Evolutionary conservation across 176 grass and related monocot genomes (phyloP), one percentile per base, ranked within the genome.

Genomic region (Cocos nucifera): DNA sequence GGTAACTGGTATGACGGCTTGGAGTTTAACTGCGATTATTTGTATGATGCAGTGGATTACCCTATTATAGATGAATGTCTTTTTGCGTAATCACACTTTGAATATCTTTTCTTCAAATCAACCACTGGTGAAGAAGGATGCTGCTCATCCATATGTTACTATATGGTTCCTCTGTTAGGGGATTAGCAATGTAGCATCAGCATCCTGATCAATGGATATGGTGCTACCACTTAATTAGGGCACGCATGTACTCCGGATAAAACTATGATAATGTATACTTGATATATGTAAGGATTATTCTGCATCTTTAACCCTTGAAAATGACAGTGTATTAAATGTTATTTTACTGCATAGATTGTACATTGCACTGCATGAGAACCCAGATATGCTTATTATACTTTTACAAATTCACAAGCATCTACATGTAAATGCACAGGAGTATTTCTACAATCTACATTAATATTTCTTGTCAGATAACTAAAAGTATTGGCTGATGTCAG

Each of bases 1-100:
- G 83, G 79, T 92, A 93, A 93, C 70, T 98, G 94, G 94, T 89
- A 85, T 17, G 76, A 83, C 39, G 75, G 83, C 57, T 58, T 64
- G 54, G 87, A 98, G 50, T 72, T 69, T 53, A 72, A 59, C 58
- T 22, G 79, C 6, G 87, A 63, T 17, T 35, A 54, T 63, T 63
- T 54, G 14, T 73, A 53, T 23, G 70, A 90, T 17, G 72, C 53
- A 2, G 56, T 61, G 54, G 84, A 88, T 69, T 80, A 83, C 53
- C 75, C 73, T 20, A 64, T 80, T 49, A 61, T 88, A 69, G 93
- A 98, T 66, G 93, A 73, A 61, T 80, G 78, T 32, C 85, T 98
- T 68, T 98, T 92, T 77, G 93, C 88, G 51, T 88, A 64, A 83
- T 76, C 16, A 57, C 29, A 17, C 21, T 59, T 50, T 60, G 56